Base-by-base conservation (phyloP, 495 filamentous ascomycete genomes). In the Rostrohypoxylon terebratum region DNA sequence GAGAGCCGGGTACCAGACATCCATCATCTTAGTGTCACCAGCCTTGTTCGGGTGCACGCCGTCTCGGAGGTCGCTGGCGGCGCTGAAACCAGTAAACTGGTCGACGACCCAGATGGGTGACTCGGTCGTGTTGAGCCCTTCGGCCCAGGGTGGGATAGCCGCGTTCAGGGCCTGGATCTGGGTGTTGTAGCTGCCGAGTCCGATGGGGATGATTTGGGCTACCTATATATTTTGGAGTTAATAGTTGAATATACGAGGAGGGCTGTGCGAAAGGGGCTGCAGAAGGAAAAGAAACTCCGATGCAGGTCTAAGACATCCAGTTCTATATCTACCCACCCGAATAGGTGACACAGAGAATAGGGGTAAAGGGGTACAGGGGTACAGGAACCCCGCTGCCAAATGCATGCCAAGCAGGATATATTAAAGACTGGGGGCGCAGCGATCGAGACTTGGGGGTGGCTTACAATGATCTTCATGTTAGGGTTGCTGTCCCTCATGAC, bases 81-180 rank as follows among this genome's bases (percentile, higher is more conserved):
- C 72, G 55, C 68, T 76, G 71, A 83, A 85, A 18, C 83, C 83
- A 4, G 83, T 83, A 66, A 79, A 85, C 60, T 84, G 81, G 64
- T 87, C 84, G 4, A 86, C 85, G 1, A 86, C 81, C 78, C 78
- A 83, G 69, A 87, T 85, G 14, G 85, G 85, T 7, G 83, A 85
- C 23, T 75, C 77, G 25, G 83, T 85, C 16, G 69, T 81, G 78
- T 83, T 86, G 63, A 81, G 75, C 4, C 75, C 74, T 25, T 74
- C 58, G 2, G 83, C 85, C 83, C 82, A 86, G 1, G 80, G 55
- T 18, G 76, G 69, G 75, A 87, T 87, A 31, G 83, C 84, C 28
- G 68, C 75, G 74, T 87, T 86, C 61, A 86, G 78, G 40, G 76
- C 75, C 72, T 81, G 72, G 42, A 86, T 79, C 60, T 76, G 72